These are phyloP conservation scores for Chaetomium cochliodes DNA, from an alignment of 495 filamentous ascomycete species.

Conservation along the genomic window DNA sequence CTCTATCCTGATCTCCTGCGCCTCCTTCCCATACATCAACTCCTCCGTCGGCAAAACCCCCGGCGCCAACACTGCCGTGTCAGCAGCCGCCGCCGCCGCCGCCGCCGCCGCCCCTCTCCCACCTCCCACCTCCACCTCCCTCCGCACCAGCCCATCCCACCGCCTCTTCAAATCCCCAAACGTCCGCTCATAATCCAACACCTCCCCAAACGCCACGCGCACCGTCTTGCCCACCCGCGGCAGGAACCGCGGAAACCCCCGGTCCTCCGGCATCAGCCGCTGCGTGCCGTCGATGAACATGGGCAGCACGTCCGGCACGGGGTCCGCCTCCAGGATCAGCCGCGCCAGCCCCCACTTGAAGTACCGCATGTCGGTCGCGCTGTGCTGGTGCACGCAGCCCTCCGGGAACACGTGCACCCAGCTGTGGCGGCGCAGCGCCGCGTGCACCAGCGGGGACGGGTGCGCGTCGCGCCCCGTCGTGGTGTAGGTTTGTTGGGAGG, in stretches of 20 bases:
- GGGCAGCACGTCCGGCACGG: conserved; percentile 80
- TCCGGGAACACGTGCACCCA: conserved; percentile 98
- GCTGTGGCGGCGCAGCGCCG: conserved; percentile 53
- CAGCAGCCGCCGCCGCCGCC: conserved; percentile 35
- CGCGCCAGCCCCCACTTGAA: conserved; percentile 96
- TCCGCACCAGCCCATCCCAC: conserved; percentile 63
- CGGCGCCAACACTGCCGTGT: conserved; percentile 51
- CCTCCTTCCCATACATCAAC: conserved; percentile 69
- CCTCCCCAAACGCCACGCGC: conserved; percentile 70
- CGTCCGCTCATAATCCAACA: conserved; percentile 55
- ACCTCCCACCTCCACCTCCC: conserved; percentile 5
- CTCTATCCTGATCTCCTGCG: conserved; percentile 75
- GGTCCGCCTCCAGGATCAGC: conserved; percentile 81
- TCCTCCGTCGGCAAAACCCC: conserved; percentile 47
- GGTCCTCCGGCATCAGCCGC: conserved; percentile 76
- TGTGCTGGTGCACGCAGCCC: conserved; percentile 86
- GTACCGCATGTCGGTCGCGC: conserved; percentile 77
- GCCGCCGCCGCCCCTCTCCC: conserved; percentile 14
- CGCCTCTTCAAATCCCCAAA: conserved; percentile 67
- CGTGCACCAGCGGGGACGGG: conserved; percentile 56
- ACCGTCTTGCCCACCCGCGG: conserved; percentile 71
- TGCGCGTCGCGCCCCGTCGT: conserved; percentile 59
- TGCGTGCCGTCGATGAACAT: conserved; percentile 92
- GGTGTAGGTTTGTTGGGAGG: conserved; percentile 53
- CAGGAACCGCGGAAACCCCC: conserved; percentile 75